phyloP scores from a whole-genome alignment of 2,329 filamentous ascomycete species.

The Coniochaeta ligniaria region DNA sequence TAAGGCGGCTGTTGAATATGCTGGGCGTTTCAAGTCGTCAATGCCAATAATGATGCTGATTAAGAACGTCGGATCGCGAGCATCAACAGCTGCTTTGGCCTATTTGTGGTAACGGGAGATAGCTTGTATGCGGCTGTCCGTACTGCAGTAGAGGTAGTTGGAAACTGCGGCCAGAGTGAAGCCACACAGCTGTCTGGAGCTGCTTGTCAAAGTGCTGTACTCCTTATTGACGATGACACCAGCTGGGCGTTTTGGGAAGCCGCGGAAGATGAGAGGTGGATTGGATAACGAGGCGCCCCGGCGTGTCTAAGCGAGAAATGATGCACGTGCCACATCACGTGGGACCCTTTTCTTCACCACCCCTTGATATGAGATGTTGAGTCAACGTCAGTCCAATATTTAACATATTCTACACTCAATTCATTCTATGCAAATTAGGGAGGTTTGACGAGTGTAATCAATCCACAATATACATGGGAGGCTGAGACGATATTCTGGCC shows the following conservation, averaged over 20 bases:
- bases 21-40: background rate
- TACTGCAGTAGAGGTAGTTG: background rate
- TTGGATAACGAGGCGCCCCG: background rate
- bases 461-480: no score
- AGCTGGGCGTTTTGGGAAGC: background rate
- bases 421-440: no score
- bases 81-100: background rate
- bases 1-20: background rate
- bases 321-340: background rate
- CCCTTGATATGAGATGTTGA: no score
- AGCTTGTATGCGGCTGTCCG: background rate
- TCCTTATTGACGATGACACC: slow-evolving; percentile 1
- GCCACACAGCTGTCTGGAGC: background rate
- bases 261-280: background rate
- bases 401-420: no score
- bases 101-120: background rate
- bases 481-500: no score
- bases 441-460: no score
- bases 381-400: no score
- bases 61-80: background rate
- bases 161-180: background rate
- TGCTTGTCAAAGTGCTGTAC: background rate
- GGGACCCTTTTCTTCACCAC: background rate
- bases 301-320: background rate
- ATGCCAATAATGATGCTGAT: slow-evolving; percentile 2